phyloP scores from a whole-genome alignment of 164 flowering plant genomes.

The Tetrastigma voinierianum region DNA sequence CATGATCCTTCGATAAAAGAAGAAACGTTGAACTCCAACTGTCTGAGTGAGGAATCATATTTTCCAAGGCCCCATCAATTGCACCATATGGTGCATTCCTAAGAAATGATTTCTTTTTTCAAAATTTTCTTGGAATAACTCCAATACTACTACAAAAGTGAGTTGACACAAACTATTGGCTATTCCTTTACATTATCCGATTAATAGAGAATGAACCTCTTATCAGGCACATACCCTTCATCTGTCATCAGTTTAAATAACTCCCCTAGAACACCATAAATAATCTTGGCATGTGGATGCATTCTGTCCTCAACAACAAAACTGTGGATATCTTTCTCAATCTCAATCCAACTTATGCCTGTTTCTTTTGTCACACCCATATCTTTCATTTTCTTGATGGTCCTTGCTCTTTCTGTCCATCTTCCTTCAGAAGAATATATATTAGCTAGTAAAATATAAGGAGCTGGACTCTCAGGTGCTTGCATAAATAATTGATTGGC shows the following conservation, averaged over 20 bases:
- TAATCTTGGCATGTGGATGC: conserved; percentile 51
- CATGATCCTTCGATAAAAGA: no score
- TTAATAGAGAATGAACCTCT: conserved; percentile 31
- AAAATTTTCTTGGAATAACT: no score
- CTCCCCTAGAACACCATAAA: conserved; percentile 43
- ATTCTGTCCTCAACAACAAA: conserved; percentile 66
- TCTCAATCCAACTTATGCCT: conserved; percentile 88
- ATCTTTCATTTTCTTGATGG: conserved; percentile 72
- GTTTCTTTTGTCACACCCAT: conserved; percentile 64
- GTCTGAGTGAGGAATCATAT: no score
- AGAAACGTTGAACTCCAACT: no score
- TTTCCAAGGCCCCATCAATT: no score
- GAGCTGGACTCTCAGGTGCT: conserved; percentile 45
- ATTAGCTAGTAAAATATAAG: conserved; percentile 68
- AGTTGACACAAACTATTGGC: no score
- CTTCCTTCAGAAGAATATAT: conserved; percentile 68
- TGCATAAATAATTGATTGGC: conserved; percentile 46
- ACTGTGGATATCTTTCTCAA: conserved; percentile 62
- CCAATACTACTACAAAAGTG: no score
- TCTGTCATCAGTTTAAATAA: conserved; percentile 55
- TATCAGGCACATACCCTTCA: conserved; percentile 60
- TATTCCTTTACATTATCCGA: conserved; percentile 14
- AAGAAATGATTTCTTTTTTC: no score
- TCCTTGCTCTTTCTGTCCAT: conserved; percentile 70
- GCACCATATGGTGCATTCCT: no score